These are phyloP conservation scores for Pichia deserticola DNA, from an alignment of 805 yeast species.

Conservation along the genomic window DNA sequence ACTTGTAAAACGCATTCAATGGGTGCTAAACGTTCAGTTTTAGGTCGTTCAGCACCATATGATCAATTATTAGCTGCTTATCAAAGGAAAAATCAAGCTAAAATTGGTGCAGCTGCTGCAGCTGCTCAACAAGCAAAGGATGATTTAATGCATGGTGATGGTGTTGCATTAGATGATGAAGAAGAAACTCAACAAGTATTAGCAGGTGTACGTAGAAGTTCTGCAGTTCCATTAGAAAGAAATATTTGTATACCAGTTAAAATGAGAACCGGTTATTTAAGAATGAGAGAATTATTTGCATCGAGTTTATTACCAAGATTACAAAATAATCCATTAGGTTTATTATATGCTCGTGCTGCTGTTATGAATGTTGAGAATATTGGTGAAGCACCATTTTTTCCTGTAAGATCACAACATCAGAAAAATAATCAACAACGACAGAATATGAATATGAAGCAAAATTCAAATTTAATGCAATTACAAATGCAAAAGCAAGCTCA, in stretches of 20 bases:
- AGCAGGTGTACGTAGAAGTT: constrained; percentile 76
- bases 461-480: constrained; percentile 10
- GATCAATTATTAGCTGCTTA: constrained; percentile 82
- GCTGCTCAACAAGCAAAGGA: constrained; percentile 73
- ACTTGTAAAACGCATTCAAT: constrained; percentile 97
- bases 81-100: constrained; percentile 89
- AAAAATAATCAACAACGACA: constrained; percentile 15
- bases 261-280: constrained; percentile 62
- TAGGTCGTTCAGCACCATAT: constrained; percentile 88
- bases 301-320: constrained; percentile 68
- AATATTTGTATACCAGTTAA: constrained; percentile 64
- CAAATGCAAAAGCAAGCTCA: constrained; percentile 12
- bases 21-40: constrained; percentile 96
- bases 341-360: constrained; percentile 73
- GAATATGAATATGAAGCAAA: constrained; percentile 2
- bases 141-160: constrained; percentile 43
- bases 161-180: constrained; percentile 64
- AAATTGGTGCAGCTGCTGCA: constrained; percentile 74
- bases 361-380: constrained; percentile 67
- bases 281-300: constrained; percentile 93
- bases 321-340: constrained; percentile 55
- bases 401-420: constrained; percentile 43
- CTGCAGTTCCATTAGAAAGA: constrained; percentile 78
- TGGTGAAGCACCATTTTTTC: constrained; percentile 47
- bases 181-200: constrained; percentile 89